Percentiles rank a stretch among this genome's conserved stretches.
phyloP scores from a whole-genome alignment of 306 rosid genomes.

The Fragaria iinumae region DNA sequence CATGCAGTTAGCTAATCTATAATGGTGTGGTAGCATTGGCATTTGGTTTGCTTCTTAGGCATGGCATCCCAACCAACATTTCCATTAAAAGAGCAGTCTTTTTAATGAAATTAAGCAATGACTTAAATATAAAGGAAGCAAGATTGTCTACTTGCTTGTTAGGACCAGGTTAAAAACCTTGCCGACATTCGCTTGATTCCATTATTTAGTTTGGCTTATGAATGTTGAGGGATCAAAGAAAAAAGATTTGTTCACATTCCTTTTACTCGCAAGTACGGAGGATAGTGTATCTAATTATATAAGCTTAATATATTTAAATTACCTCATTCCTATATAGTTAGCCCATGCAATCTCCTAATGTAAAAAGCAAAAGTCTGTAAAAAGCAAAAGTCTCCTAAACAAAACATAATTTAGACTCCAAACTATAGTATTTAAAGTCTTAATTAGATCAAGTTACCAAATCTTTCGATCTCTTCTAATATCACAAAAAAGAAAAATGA shows the following conservation, averaged over 20 bases:
- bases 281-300: too few relatives aligned
- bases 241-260: neutral
- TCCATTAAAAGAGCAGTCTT: neutral
- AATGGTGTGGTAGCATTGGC: constrained; percentile 1
- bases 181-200: neutral
- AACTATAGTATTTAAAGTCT: too few relatives aligned
- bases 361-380: too few relatives aligned
- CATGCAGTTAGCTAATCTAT: constrained; percentile 6
- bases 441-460: too few relatives aligned
- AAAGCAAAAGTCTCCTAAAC: too few relatives aligned
- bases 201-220: too few relatives aligned
- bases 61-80: constrained; percentile 8
- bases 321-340: too few relatives aligned
- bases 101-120: neutral
- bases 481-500: too few relatives aligned
- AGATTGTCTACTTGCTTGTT: neutral
- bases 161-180: neutral
- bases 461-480: too few relatives aligned
- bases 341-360: too few relatives aligned
- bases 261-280: neutral
- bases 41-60: neutral
- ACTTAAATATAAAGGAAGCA: neutral
- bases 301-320: too few relatives aligned
- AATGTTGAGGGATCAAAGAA: neutral
- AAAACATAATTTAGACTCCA: too few relatives aligned